phyloP scores from a whole-genome alignment of 78 protist genomes.

The Parvularia atlantis region DNA sequence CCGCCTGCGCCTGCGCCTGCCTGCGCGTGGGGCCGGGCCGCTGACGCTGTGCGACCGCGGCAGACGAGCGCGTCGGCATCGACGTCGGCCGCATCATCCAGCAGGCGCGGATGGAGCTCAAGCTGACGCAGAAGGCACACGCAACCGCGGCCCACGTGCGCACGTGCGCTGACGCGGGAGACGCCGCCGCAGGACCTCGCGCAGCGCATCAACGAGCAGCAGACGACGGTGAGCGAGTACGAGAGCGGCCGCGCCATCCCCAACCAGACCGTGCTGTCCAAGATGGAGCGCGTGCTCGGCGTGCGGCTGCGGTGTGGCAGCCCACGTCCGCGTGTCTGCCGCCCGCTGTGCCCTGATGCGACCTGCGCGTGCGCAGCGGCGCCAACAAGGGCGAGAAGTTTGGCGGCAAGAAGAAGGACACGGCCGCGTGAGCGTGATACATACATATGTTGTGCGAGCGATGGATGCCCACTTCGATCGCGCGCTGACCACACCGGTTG shows the following conservation, averaged over 20 bases:
- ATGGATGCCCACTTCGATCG: no score
- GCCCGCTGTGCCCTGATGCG: no score
- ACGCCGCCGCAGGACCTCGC: no score
- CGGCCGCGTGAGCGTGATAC: no score
- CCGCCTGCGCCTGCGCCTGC: not conserved
- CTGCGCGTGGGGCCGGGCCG: not conserved
- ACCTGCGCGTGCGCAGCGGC: no score
- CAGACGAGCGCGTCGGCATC: not conserved
- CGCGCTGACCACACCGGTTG: no score
- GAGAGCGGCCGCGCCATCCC: constrained; percentile 70
- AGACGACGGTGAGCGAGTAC: constrained; percentile 43
- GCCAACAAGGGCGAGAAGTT: no score
- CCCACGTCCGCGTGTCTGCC: no score
- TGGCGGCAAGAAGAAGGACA: no score
- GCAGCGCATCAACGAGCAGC: constrained; percentile 40
- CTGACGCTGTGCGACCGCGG: not conserved
- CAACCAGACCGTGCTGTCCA: constrained; percentile 44
- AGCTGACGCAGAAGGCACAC: constrained; percentile 57
- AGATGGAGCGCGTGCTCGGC: constrained; percentile 62
- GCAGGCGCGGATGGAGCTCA: constrained; percentile 40
- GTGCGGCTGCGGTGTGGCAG: constrained; percentile 55
- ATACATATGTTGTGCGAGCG: no score
- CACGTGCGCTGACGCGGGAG: no score
- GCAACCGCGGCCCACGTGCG: no score
- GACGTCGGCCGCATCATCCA: constrained; percentile 24